Percentiles rank a stretch among this genome's conserved stretches.
These are phyloP conservation scores for Alternaria solani DNA, from an alignment of 2,329 filamentous ascomycete genomes.

Conservation along the genomic window DNA sequence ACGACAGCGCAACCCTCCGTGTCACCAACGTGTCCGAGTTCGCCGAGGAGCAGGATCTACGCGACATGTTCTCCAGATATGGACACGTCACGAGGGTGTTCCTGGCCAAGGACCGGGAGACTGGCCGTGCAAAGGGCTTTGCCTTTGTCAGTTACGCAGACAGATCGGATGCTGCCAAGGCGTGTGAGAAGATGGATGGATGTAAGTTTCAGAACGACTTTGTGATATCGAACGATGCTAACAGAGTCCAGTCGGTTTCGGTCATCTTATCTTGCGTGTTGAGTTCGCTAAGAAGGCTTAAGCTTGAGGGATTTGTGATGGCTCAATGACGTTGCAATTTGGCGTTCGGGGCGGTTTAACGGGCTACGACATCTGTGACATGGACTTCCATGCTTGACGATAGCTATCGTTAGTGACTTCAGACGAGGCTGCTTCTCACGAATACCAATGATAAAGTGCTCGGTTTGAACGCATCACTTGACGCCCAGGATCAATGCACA, in stretches of 20 bases:
- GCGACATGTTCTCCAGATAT: constrained; percentile 97
- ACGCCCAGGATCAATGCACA: too few relatives aligned
- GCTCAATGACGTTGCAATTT: constrained; percentile 1
- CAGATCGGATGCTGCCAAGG: constrained; percentile 85
- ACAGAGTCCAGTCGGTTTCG: constrained; percentile 67
- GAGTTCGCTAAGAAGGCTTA: constrained; percentile 78
- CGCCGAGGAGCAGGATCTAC: constrained; percentile 93
- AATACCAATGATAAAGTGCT: constrained; percentile 9
- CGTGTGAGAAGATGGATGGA: constrained; percentile 97
- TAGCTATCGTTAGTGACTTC: constrained; percentile 10
- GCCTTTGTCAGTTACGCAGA: constrained; percentile 98
- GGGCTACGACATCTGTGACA: constrained; percentile 3
- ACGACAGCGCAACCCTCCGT: constrained; percentile 93
- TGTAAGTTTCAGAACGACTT: constrained; percentile 60
- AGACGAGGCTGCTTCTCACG: constrained; percentile 1
- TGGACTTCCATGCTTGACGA: constrained; percentile 6
- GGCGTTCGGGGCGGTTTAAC: constrained; percentile 1
- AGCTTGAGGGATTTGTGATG: constrained; percentile 4
- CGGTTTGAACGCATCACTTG: neutral
- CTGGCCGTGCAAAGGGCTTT: constrained; percentile 95
- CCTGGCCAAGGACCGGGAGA: constrained; percentile 96
- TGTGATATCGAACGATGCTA: constrained; percentile 19
- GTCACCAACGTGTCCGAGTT: constrained; percentile 99
- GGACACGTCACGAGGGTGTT: constrained; percentile 97
- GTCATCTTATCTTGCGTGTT: constrained; percentile 84